Evolutionary conservation across 495 filamentous ascomycete species (phyloP), one percentile per base, ranked within the genome.

Genomic region (Xylaria scruposa): DNA sequence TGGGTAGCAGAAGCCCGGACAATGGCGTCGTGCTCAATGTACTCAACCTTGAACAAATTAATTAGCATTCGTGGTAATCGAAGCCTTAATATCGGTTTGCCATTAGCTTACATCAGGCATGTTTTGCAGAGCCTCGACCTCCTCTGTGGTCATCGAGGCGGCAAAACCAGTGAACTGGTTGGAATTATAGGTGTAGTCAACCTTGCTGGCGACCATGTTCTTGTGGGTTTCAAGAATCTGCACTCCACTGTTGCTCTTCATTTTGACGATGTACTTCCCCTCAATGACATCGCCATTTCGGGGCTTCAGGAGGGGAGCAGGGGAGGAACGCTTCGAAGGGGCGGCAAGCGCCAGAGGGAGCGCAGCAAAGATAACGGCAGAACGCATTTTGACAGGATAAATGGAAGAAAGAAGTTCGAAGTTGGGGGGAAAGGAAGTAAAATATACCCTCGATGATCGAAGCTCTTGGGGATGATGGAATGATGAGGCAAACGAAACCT

Each of bases 21-120:
- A 69, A 87, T 73, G 40, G 77, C 76, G 63, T 88, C 85, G 73
- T 84, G 80, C 80, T 88, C 86, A 44, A 88, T 81, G 71, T 85
- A 87, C 51, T 87, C 86, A 72, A 88, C 86, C 75, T 76, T 46
- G 47, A 26, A 47, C 19, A 21, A 56, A 49, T 74, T 75, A 24
- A 33, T 79, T 51, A 60, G 77, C 69, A 10, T 51, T 26, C 21
- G 8, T 21, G 33, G 4, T 29, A 15, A 42, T 29, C 2, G 6
- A 53, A 63, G 3, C 10, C 1, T 6, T 2, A 17, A 40, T 15
- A 29, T 59, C 4, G 56, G 21, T 47, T 60, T n/a, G 29, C 12
- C 65, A 47, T 46, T 38, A 56, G 38, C 81, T 77, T 72, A 82
- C 81, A 56, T 83, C 81, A 19, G 78, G 78, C 67, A 83, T 76